Evolutionary conservation across 2,329 filamentous ascomycete species (phyloP).

Genomic region (Sporothrix brasiliensis): DNA sequence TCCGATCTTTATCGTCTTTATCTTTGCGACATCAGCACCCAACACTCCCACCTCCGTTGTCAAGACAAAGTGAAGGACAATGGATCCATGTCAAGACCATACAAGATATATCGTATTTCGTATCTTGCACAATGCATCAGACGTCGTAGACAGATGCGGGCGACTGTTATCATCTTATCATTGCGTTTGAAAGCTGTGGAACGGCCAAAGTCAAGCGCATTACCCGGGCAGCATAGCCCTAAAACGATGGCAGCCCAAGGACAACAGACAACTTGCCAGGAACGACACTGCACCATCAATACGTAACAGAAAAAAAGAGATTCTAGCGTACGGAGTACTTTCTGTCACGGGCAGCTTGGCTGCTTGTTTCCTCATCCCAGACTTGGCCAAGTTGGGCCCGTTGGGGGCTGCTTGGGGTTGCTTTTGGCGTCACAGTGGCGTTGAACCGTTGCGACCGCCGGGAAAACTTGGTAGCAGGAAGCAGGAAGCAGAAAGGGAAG

Average conservation of each 20-base stretch:
- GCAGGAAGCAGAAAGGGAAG: not conserved
- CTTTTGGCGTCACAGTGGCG: not conserved
- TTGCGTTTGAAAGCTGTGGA: no score
- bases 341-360: conserved; percentile 2
- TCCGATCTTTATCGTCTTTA: not conserved
- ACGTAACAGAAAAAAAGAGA: conserved; percentile 13
- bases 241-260: not conserved
- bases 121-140: no score
- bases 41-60: not conserved
- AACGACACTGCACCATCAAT: conserved; percentile 16
- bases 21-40: not conserved
- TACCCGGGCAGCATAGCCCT: not conserved
- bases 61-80: not conserved
- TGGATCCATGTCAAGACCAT: no score
- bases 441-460: not conserved
- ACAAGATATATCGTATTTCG: no score
- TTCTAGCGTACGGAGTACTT: not conserved
- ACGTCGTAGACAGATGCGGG: no score
- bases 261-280: not conserved
- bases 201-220: not conserved
- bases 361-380: not conserved
- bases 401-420: not conserved
- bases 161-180: not conserved
- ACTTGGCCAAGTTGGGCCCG: not conserved
- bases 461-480: not conserved